Percentiles rank a stretch among this genome's conserved stretches.
phyloP scores from a whole-genome alignment of 257 asterid genomes.

The Anisodus acutangulus region DNA sequence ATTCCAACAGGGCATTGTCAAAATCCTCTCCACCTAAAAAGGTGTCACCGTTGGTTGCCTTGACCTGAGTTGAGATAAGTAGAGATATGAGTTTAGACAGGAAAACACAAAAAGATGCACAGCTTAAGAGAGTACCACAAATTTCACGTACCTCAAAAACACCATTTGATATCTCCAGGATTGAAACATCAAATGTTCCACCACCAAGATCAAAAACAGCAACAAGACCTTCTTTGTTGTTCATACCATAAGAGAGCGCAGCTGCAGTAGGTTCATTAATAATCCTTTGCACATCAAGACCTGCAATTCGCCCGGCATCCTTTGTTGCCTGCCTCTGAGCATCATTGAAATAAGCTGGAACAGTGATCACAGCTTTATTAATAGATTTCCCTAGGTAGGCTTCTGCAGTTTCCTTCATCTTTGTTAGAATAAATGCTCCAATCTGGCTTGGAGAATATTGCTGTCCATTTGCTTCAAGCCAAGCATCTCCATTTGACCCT shows the following conservation, averaged over 20 bases:
- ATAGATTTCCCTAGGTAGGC: slow-evolving; percentile 57
- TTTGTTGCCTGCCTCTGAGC: slow-evolving; percentile 90
- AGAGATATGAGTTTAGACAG: slow-evolving; percentile 20
- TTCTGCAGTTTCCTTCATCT: slow-evolving; percentile 71
- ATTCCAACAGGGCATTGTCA: slow-evolving; percentile 67
- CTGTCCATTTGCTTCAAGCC: slow-evolving; percentile 65
- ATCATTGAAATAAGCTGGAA: slow-evolving; percentile 88
- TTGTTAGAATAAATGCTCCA: slow-evolving; percentile 55
- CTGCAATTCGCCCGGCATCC: slow-evolving; percentile 83
- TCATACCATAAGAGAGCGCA: slow-evolving; percentile 79
- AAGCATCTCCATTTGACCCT: slow-evolving; percentile 63
- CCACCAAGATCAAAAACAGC: slow-evolving; percentile 89
- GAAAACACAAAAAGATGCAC: not conserved
- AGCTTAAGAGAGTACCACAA: not conserved
- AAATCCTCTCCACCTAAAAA: slow-evolving; percentile 92
- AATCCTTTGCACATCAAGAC: slow-evolving; percentile 78
- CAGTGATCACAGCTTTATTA: slow-evolving; percentile 63
- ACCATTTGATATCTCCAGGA: slow-evolving; percentile 78
- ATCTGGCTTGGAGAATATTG: slow-evolving; percentile 59
- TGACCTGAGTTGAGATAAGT: slow-evolving; percentile 51
- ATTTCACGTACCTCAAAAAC: slow-evolving; percentile 68
- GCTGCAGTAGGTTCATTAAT: slow-evolving; percentile 91
- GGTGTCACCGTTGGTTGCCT: slow-evolving; percentile 90
- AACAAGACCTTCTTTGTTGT: slow-evolving; percentile 80
- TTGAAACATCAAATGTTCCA: slow-evolving; percentile 82